Conservation (phyloP, 306 rosid species). For the Albizia julibrissin region DNA sequence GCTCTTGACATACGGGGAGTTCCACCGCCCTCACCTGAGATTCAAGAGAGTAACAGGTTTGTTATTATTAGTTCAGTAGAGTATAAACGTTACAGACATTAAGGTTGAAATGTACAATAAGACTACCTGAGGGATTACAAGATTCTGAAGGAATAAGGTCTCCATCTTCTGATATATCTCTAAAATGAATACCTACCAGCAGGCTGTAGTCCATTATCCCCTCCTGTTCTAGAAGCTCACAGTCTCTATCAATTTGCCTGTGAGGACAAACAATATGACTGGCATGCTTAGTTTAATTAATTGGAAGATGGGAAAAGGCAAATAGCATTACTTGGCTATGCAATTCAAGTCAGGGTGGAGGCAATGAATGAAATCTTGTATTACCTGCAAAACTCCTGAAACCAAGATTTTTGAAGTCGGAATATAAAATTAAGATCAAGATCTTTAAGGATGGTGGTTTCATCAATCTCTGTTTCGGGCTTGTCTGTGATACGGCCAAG, state of each 20-base stretch:
- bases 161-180: constrained; percentile 67
- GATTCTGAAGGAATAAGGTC: constrained; percentile 61
- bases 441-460: constrained; percentile 88
- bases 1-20: constrained; percentile 50
- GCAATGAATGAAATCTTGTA: not conserved
- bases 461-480: constrained; percentile 75
- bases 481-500: constrained; percentile 86
- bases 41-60: not conserved
- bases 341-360: not conserved
- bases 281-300: constrained; percentile 2
- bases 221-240: constrained; percentile 90
- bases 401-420: constrained; percentile 64
- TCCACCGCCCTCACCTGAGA: constrained; percentile 54
- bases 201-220: constrained; percentile 95
- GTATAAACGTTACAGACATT: not conserved
- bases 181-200: constrained; percentile 84
- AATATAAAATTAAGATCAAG: constrained; percentile 92
- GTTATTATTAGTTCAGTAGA: not conserved
- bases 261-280: constrained; percentile 9
- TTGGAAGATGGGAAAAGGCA: constrained; percentile 3
- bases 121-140: constrained; percentile 53
- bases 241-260: constrained; percentile 88
- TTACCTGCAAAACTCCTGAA: constrained; percentile 87
- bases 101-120: constrained; percentile 18
- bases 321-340: not conserved